Conservation (phyloP, 495 filamentous ascomycete genomes). For the Aspergillus indologenus region DNA sequence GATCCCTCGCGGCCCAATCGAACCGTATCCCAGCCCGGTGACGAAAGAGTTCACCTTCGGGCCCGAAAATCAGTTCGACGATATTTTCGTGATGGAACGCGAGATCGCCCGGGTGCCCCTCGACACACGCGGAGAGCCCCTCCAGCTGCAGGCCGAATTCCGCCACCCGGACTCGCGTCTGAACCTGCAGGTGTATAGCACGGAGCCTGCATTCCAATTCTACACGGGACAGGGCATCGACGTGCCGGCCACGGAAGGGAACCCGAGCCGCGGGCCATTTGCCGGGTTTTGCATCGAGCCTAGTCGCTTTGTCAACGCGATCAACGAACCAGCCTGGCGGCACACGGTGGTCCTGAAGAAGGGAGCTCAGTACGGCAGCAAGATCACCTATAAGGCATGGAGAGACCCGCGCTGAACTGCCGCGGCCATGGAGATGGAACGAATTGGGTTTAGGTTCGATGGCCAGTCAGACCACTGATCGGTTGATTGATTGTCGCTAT, state of each 20-base stretch:
- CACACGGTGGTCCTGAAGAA: slow-evolving; percentile 71
- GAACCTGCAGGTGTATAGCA: slow-evolving; percentile 80
- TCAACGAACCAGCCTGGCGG: slow-evolving; percentile 77
- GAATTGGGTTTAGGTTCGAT: not conserved
- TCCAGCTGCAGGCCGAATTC: slow-evolving; percentile 63
- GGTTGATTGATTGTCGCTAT: not conserved
- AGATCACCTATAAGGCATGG: slow-evolving; percentile 80
- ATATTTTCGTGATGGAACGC: slow-evolving; percentile 79
- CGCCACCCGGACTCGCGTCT: slow-evolving; percentile 67
- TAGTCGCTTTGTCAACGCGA: slow-evolving; percentile 82
- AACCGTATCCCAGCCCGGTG: slow-evolving; percentile 54
- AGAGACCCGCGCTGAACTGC: slow-evolving; percentile 39
- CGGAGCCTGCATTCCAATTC: slow-evolving; percentile 94
- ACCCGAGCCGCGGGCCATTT: slow-evolving; percentile 59
- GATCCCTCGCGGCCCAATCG: slow-evolving; percentile 55
- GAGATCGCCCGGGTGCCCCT: slow-evolving; percentile 61
- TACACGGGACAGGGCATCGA: slow-evolving; percentile 86
- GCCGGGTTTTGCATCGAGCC: slow-evolving; percentile 90
- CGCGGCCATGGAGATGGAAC: not conserved
- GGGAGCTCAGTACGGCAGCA: slow-evolving; percentile 74
- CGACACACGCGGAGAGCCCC: slow-evolving; percentile 67
- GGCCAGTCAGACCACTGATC: not conserved
- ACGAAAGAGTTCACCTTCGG: slow-evolving; percentile 65
- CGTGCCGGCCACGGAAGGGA: slow-evolving; percentile 65
- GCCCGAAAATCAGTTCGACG: slow-evolving; percentile 67